Conservation (phyloP, 2,329 filamentous ascomycete genomes). For the Alternaria hordeiaustralica region DNA sequence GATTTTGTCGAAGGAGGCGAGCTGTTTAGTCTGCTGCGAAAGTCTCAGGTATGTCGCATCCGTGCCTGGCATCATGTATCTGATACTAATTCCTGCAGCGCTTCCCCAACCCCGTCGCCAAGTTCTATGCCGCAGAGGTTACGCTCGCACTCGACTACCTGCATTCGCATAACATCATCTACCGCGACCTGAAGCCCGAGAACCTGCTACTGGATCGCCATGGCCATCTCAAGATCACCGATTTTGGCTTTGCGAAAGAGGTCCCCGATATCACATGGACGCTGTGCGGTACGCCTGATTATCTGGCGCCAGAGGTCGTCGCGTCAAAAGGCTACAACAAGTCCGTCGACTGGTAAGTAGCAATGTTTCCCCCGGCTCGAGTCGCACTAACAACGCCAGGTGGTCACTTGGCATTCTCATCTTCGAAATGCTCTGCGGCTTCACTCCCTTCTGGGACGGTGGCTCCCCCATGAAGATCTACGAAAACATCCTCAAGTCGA, state of each 20-base stretch:
- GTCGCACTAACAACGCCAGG: constrained; percentile 59
- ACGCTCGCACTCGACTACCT: constrained; percentile 94
- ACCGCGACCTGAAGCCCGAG: constrained; percentile 95
- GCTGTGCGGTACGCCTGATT: constrained; percentile 95
- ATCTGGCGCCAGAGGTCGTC: constrained; percentile 97
- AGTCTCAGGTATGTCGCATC: constrained; percentile 62
- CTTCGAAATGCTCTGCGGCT: constrained; percentile 99
- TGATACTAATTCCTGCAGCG: constrained; percentile 63
- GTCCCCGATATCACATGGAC: constrained; percentile 99
- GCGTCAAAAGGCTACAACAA: constrained; percentile 99
- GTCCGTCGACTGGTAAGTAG: constrained; percentile 91
- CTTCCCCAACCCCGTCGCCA: constrained; percentile 97
- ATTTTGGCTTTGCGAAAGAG: constrained; percentile 98
- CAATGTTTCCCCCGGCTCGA: constrained; percentile 4
- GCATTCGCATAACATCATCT: constrained; percentile 94
- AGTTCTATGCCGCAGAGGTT: constrained; percentile 98
- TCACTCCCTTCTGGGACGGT: constrained; percentile 98
- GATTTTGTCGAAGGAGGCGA: constrained; percentile 99
- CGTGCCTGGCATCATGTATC: background rate
- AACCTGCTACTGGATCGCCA: constrained; percentile 91
- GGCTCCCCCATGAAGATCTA: constrained; percentile 99
- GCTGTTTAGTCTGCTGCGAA: constrained; percentile 91
- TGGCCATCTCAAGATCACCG: constrained; percentile 94
- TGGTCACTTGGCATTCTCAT: constrained; percentile 98
- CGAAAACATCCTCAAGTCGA: constrained; percentile 96